Base-by-base conservation (phyloP, 2,329 filamentous ascomycete genomes). In the Apiospora malaysiana region DNA sequence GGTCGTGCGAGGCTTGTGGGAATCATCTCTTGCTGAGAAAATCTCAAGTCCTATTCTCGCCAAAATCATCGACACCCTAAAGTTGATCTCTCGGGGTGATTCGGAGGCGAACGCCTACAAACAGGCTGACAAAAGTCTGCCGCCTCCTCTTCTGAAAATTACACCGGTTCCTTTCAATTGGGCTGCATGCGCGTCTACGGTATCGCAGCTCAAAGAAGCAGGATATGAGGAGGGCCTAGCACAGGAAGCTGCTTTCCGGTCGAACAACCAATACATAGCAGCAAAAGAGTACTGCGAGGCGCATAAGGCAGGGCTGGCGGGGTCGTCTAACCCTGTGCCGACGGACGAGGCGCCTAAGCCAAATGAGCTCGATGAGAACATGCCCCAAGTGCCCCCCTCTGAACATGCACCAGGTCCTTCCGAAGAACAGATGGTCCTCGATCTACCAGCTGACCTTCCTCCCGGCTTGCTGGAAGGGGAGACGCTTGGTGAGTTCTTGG, bases 61-160 rank as follows among this genome's bases (percentile, higher is more conserved):
- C 75, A 92, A 90, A 69, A 85, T 97, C 18, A 90, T 98, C 72
- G 93, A 94, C 43, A 95, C 97, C 66, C 85, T 99, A 71, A 93
- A 93, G 75, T 89, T 89, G 6, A 91, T 97, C 21, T 88, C 94
- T 14, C 88, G 90, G 71, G 92, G 89, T n/a, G 94, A 97, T 70
- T 86, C 89, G 70, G 96, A 99, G 79, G 81, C 85, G 10, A 87
- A 86, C 71, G 92, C 89, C 23, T 87, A 86, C 78, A 91, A 85
- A 77, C 90, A 87, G 70, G 81, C 85, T 12, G 92, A 94, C 68
- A 89, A 90, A 74, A 78, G 74, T 42, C 67, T 73, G 1, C 80
- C 80, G 12, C 77, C 77, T 21, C 59, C 74, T 9, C 79, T 87
- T 27, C 84, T 89, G 75, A 84, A 85, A 71, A 81, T 83, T 37